Percentiles rank a stretch among this genome's conserved stretches.
These are phyloP conservation scores for Paraconiothyrium brasiliense DNA, from an alignment of 2,329 filamentous ascomycete species.

Conservation along the genomic window DNA sequence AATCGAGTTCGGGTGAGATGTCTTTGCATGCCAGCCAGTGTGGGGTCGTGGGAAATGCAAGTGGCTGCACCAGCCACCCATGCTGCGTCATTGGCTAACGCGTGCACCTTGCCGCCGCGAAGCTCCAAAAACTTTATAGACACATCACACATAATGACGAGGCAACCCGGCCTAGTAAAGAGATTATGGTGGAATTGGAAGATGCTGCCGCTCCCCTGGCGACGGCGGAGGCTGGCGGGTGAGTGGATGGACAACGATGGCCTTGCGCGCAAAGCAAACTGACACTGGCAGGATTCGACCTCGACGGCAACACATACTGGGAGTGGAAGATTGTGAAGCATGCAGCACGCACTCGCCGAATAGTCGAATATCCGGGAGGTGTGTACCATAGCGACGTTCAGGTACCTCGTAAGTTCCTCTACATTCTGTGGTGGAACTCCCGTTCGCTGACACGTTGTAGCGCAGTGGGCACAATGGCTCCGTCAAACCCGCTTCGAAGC, in stretches of 20 bases:
- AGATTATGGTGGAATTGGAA: constrained; percentile 71
- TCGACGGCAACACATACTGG: constrained; percentile 73
- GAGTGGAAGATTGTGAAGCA: constrained; percentile 69
- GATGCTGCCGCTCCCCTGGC: constrained; percentile 68
- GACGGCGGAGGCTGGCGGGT: constrained; percentile 68
- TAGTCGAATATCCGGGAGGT: constrained; percentile 63
- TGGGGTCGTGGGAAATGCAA: constrained; percentile 14
- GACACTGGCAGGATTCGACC: constrained; percentile 62
- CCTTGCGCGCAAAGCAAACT: constrained; percentile 3
- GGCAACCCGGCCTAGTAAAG: constrained; percentile 48
- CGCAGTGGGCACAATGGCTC: constrained; percentile 75
- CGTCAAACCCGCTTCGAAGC: constrained; percentile 67
- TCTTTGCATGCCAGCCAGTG: constrained; percentile 17
- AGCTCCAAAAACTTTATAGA: constrained; percentile 14
- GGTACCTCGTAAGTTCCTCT: constrained; percentile 60
- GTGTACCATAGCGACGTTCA: constrained; percentile 68
- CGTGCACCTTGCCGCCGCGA: constrained; percentile 23
- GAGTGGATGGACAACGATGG: constrained; percentile 20
- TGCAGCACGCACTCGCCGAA: constrained; percentile 63
- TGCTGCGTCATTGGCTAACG: constrained; percentile 38
- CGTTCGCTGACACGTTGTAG: constrained; percentile 43
- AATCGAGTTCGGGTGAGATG: constrained; percentile 1
- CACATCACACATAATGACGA: constrained; percentile 45
- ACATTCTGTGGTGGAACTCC: constrained; percentile 12
- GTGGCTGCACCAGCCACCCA: constrained; percentile 34